phyloP scores from a whole-genome alignment of 2,329 filamentous ascomycete genomes.

The Cladosporium cucumerinum region DNA sequence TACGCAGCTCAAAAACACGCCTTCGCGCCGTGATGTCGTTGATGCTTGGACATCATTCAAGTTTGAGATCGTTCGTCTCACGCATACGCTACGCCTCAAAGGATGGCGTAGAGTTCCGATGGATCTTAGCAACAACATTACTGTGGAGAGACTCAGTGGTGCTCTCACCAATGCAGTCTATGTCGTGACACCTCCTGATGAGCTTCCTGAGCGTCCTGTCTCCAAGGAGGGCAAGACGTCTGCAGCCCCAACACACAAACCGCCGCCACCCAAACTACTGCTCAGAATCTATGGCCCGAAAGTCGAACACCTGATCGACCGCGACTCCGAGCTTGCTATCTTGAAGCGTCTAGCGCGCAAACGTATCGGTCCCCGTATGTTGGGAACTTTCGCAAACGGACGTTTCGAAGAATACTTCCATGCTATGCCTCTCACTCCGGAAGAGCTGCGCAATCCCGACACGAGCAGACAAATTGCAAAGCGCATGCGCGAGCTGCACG shows the following conservation, averaged over 20 bases:
- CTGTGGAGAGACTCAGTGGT: constrained; percentile 76
- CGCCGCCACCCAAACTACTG: constrained; percentile 68
- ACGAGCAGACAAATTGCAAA: constrained; percentile 93
- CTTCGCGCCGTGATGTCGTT: constrained; percentile 29
- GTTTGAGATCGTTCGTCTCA: constrained; percentile 81
- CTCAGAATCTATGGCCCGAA: constrained; percentile 92
- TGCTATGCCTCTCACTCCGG: constrained; percentile 72
- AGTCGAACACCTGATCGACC: constrained; percentile 91
- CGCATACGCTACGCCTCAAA: constrained; percentile 84
- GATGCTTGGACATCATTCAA: constrained; percentile 86
- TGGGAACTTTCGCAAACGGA: constrained; percentile 91
- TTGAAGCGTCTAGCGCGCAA: constrained; percentile 82
- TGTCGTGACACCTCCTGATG: constrained; percentile 76
- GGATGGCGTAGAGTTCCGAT: constrained; percentile 84
- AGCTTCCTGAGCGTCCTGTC: constrained; percentile 46
- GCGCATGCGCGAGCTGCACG: constrained; percentile 92
- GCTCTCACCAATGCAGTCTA: constrained; percentile 96
- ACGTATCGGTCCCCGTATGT: constrained; percentile 83
- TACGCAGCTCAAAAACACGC: constrained; percentile 25
- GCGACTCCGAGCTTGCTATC: constrained; percentile 83
- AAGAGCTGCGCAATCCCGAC: constrained; percentile 73
- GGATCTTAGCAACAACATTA: constrained; percentile 64
- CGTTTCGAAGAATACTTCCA: constrained; percentile 95
- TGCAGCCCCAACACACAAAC: constrained; percentile 39
- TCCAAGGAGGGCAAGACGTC: constrained; percentile 38